Percentiles rank a stretch among this genome's conserved stretches.
phyloP scores from a whole-genome alignment of 441 rosid species.

The Corymbia citriodora region DNA sequence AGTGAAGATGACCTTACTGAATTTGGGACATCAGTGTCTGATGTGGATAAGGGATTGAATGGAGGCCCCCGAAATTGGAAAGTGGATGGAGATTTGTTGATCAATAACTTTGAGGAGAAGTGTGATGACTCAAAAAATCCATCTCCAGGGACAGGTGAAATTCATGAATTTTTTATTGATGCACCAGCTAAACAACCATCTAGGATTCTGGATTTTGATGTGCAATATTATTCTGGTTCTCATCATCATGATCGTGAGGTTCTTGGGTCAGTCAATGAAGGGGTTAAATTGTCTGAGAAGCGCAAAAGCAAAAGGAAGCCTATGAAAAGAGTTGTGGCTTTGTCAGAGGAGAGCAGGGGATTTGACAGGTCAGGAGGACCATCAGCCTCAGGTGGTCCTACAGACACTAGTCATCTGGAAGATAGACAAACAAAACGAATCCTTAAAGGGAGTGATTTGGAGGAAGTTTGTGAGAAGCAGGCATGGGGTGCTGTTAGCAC shows the following conservation, averaged over 20 bases:
- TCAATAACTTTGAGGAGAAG: conserved; percentile 14
- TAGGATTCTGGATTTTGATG: conserved; percentile 11
- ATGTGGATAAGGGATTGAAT: conserved; percentile 26
- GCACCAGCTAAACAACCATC: conserved; percentile 24
- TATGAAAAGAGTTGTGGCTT: conserved; percentile 50
- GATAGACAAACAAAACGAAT: conserved; percentile 11
- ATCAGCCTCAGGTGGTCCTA: conserved; percentile 19
- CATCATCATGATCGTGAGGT: conserved; percentile 29
- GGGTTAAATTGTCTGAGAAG: conserved; percentile 28
- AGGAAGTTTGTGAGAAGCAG: conserved; percentile 18
- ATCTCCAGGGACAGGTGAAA: conserved; percentile 20
- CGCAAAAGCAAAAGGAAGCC: conserved; percentile 45
- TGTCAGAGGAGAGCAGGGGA: conserved; percentile 35
- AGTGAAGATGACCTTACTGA: conserved; percentile 57
- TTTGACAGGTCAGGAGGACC: conserved; percentile 10
- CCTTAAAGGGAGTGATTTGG: conserved; percentile 4
- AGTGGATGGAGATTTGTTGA: conserved; percentile 14
- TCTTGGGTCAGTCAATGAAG: conserved; percentile 32
- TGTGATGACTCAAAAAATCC: conserved; percentile 18
- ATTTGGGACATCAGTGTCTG: conserved; percentile 27
- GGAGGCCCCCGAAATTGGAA: conserved; percentile 8
- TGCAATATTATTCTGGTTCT: conserved; percentile 20
- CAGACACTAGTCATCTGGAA: conserved; percentile 13
- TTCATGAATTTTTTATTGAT: conserved; percentile 20
- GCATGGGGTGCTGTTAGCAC: background rate